Evolutionary conservation across 1,139 yeast species (phyloP), one percentile per base, ranked within the genome.

Genomic region (Sugiyamaella japonica): DNA sequence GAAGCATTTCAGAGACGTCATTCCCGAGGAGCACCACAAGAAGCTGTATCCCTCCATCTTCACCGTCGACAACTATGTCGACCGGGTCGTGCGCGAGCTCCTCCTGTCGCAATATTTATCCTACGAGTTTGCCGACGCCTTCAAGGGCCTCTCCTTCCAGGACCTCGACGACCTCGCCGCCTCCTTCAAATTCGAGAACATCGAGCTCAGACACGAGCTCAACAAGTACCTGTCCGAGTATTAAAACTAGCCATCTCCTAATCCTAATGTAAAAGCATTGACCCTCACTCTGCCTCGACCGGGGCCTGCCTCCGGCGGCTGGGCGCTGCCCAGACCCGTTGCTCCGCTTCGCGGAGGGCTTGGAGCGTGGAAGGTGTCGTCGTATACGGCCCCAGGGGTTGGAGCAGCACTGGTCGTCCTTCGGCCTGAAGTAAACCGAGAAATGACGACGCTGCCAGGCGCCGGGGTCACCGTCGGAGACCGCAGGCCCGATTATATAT

Each of bases 141-240:
- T 73, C 59, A 71, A 65, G 40, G 78, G 67, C 10, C 69, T 75
- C 59, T 63, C 69, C 8, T 73, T 70, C 40, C 76, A 75, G 37
- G 77, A 76, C 39, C 70, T 76, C 54, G 80, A 76, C 58, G 79
- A 74, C 60, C 67, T 76, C 60, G 80, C 80, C 38, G 78, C 76
- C 36, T 72, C 74, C 42, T 76, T 76, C 70, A 76, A 76, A 61
- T 70, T 76, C 50, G 79, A 76, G 62, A 75, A 76, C 58, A 65
- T 73, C 39, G 58, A 62, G 28, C 69, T 70, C 61, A 70, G 79
- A 61, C 73, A 73, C 34, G 75, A 73, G 59, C 71, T 76, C 61
- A 76, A 76, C 61, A 62, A 63, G 38, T 74, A 74, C 56, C 70
- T 62, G 28, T 43, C 60, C 15, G 59, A 58, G 50, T 60, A 55